Evolutionary conservation across 352 stramenopile genomes (phyloP).

Genomic region (Globisporangium heterothallicum): DNA sequence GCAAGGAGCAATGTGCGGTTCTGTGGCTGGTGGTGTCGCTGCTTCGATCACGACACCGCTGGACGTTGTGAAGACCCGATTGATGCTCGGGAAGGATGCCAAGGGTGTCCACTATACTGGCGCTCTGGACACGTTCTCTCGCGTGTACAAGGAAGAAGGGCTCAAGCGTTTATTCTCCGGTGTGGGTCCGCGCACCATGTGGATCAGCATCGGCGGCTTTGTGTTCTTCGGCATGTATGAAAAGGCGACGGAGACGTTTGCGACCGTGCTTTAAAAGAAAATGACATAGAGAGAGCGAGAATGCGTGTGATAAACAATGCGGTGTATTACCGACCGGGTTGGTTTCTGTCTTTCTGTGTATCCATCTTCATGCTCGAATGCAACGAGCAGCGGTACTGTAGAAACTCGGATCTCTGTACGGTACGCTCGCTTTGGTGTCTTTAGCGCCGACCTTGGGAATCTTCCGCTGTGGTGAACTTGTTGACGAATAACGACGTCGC

Average conservation of each 20-base stretch:
- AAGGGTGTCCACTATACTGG: slow-evolving; percentile 90
- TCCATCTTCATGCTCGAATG: no score
- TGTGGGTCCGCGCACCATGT: slow-evolving; percentile 95
- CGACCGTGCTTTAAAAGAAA: slow-evolving; percentile 37
- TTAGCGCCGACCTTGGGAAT: background rate
- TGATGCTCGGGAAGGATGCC: slow-evolving; percentile 97
- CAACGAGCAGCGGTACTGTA: no score
- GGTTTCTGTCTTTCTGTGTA: no score
- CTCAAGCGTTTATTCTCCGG: slow-evolving; percentile 90
- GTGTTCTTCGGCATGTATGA: slow-evolving; percentile 99
- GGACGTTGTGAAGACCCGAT: slow-evolving; percentile 98
- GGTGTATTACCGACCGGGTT: no score
- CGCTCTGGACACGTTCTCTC: slow-evolving; percentile 86
- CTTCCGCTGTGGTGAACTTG: no score
- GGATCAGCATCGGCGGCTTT: slow-evolving; percentile 99
- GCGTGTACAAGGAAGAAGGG: slow-evolving; percentile 91
- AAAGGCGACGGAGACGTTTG: slow-evolving; percentile 75
- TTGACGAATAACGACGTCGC: no score
- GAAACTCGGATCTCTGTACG: no score
- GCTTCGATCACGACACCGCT: slow-evolving; percentile 98
- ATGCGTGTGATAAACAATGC: background rate
- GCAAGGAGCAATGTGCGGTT: slow-evolving; percentile 94
- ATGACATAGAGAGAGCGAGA: slow-evolving; percentile 4
- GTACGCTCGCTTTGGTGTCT: no score
- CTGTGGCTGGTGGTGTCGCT: slow-evolving; percentile 92